Conservation (phyloP, 129 eudicot species). For the Glebionis coronaria region DNA sequence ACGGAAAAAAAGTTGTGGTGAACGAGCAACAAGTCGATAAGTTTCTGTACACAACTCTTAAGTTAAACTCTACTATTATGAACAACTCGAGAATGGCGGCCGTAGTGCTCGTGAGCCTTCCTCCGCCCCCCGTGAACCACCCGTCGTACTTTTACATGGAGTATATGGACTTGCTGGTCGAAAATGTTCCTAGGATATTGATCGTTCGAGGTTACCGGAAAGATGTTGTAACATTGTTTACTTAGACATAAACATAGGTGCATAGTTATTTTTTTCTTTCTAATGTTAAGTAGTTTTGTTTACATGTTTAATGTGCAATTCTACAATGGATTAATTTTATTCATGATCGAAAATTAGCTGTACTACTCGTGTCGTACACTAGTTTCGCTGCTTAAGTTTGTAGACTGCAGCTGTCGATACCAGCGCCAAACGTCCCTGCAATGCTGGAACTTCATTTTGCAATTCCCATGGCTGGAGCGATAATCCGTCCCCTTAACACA, state of each 20-base stretch:
- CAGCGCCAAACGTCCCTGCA: no score
- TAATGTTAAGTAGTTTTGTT: no score
- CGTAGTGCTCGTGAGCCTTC: conserved; percentile 81
- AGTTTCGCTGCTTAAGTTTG: no score
- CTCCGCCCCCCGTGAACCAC: conserved; percentile 79
- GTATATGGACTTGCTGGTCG: conserved; percentile 86
- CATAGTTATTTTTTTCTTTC: not conserved
- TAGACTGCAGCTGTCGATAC: conserved; percentile 7
- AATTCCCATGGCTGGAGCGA: conserved; percentile 14
- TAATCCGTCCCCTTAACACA: conserved; percentile 6
- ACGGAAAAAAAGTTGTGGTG: conserved; percentile 59
- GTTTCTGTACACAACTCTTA: conserved; percentile 65
- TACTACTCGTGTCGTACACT: no score
- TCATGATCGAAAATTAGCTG: no score
- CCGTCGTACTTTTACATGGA: conserved; percentile 88
- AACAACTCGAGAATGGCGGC: conserved; percentile 87
- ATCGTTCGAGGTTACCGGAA: conserved; percentile 88
- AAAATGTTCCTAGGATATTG: conserved; percentile 83
- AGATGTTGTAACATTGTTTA: conserved; percentile 83
- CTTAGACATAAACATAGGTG: conserved; percentile 30
- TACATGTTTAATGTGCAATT: no score
- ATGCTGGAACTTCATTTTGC: no score
- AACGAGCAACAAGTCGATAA: conserved; percentile 79
- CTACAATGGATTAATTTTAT: no score
- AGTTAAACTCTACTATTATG: conserved; percentile 65